A percentile compares a stretch with the other conserved stretches of the same genome.
Evolutionary conservation across 768 basidiomycete genomes (phyloP).

Genomic region (Harrya chromipes): DNA sequence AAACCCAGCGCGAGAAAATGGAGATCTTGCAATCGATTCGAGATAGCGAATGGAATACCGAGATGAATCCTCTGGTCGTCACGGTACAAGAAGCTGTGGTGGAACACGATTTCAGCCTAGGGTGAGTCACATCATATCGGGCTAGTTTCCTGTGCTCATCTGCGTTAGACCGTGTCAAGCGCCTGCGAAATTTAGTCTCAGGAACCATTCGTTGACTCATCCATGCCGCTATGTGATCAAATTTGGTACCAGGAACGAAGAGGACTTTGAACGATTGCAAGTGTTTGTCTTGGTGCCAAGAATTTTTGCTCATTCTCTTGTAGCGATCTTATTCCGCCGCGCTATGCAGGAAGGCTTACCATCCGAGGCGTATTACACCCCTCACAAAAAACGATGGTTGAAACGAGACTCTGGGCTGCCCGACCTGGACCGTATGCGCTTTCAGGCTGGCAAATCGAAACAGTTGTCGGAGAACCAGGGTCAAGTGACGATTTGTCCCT

Average conservation of each 20-base stretch:
- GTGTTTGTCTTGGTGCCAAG: constrained; percentile 3
- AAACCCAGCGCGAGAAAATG: constrained; percentile 73
- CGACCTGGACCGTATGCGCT: constrained; percentile 65
- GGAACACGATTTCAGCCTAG: constrained; percentile 63
- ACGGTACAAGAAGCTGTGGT: constrained; percentile 43
- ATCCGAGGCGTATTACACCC: constrained; percentile 60
- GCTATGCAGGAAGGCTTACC: constrained; percentile 64
- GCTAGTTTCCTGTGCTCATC: constrained; percentile 2
- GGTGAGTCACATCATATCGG: constrained; percentile 46
- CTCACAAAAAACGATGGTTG: constrained; percentile 40
- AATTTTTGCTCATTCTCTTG: constrained; percentile 7
- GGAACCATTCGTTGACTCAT: constrained; percentile 70
- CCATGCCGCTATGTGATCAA: constrained; percentile 56
- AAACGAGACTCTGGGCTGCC: constrained; percentile 55
- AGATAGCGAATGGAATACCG: constrained; percentile 70
- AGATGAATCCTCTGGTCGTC: constrained; percentile 71
- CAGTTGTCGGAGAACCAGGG: constrained; percentile 49
- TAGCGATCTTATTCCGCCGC: constrained; percentile 47
- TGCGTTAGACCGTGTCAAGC: constrained; percentile 50
- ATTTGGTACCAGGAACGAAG: constrained; percentile 33
- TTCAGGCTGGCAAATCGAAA: constrained; percentile 67
- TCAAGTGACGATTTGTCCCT: constrained; percentile 7
- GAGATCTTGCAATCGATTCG: constrained; percentile 67
- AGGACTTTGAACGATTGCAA: constrained; percentile 21
- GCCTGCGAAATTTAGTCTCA: constrained; percentile 54